Evolutionary conservation across 257 asterid species (phyloP).

Genomic region (Verbena officinalis): DNA sequence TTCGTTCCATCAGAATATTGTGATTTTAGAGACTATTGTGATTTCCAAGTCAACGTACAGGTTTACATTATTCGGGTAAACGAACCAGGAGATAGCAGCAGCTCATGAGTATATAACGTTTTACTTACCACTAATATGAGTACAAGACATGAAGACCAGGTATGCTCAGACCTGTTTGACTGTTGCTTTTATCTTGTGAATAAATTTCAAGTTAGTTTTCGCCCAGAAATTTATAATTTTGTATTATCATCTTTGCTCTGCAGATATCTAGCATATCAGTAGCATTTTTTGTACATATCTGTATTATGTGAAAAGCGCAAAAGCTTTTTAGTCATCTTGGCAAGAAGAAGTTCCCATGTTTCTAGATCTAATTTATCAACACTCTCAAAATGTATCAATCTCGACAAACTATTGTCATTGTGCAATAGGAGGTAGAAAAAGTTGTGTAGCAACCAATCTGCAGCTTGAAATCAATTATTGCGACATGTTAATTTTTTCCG

Average conservation of each 20-base stretch:
- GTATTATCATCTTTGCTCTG: neutral
- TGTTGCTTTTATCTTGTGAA: no score
- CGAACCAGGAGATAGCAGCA: conserved; percentile 33
- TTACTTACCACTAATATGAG: no score
- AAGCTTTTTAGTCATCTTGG: no score
- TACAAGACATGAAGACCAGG: conserved; percentile 16
- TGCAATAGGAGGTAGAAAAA: neutral
- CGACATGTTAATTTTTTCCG: no score
- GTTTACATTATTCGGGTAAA: conserved; percentile 57
- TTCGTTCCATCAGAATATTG: neutral
- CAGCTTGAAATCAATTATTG: no score
- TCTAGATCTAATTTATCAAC: neutral
- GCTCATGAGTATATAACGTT: neutral
- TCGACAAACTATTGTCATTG: neutral
- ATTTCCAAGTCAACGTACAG: conserved; percentile 21
- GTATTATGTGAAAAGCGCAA: conserved; percentile 2
- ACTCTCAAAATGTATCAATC: neutral
- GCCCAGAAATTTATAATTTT: no score
- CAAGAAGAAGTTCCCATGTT: neutral
- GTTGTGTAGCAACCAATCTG: neutral
- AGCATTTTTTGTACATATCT: neutral
- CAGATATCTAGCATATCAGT: neutral
- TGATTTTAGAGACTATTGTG: neutral
- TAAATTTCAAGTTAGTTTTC: no score
- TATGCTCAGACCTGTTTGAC: no score